These are phyloP conservation scores for Corynascus novoguineensis DNA, from an alignment of 495 filamentous ascomycete genomes.

Conservation along the genomic window DNA sequence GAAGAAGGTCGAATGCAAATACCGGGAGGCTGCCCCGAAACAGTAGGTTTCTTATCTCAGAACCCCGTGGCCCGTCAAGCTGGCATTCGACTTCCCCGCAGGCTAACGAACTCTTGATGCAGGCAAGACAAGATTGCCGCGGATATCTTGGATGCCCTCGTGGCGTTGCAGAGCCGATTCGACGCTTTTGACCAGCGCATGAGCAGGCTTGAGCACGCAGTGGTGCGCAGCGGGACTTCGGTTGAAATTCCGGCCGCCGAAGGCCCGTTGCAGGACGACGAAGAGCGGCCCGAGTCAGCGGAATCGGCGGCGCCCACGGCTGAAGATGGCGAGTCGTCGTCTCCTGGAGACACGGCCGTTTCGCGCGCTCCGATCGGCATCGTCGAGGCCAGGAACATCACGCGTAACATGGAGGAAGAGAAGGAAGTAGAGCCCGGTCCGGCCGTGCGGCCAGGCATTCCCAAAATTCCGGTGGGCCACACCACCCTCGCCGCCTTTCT, in stretches of 20 bases:
- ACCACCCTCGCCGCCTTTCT: conserved; percentile 76
- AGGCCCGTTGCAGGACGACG: conserved; percentile 19
- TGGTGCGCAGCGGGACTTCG: conserved; percentile 17
- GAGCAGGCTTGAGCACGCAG: conserved; percentile 20
- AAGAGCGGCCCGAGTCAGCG: conserved; percentile 23
- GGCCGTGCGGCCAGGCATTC: conserved; percentile 44
- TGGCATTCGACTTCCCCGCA: neutral
- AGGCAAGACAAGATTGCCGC: conserved; percentile 50
- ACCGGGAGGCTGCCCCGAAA: conserved; percentile 61
- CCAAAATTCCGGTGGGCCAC: conserved; percentile 71
- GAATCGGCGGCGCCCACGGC: conserved; percentile 16
- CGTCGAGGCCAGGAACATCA: conserved; percentile 29
- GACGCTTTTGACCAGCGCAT: conserved; percentile 27
- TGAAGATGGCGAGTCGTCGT: conserved; percentile 22
- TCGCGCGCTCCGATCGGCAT: conserved; percentile 17
- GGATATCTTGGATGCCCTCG: conserved; percentile 44
- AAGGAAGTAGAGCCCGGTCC: conserved; percentile 43
- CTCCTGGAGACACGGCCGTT: conserved; percentile 18
- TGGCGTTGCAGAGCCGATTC: conserved; percentile 32
- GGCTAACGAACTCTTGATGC: conserved; percentile 16
- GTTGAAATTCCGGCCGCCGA: conserved; percentile 12
- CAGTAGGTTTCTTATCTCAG: conserved; percentile 48
- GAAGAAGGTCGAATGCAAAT: conserved; percentile 56
- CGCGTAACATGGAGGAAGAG: conserved; percentile 39
- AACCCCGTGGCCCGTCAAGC: too few species aligned